Conservation (phyloP, 1,139 yeast genomes). For the Pichia sp. region DNA sequence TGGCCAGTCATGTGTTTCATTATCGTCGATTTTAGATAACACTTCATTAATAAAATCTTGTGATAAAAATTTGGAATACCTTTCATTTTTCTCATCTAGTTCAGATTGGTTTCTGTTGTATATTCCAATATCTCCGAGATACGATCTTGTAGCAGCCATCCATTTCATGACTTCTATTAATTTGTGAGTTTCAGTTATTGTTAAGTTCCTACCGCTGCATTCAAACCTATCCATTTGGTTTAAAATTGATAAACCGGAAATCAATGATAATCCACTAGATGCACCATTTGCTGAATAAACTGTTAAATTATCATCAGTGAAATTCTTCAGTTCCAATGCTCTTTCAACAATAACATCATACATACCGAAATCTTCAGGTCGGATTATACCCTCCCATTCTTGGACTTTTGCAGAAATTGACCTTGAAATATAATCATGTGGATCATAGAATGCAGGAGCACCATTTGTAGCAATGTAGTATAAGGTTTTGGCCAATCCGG, state of each 20-base stretch:
- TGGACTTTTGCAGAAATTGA: conserved; percentile 33
- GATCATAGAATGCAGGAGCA: conserved; percentile 74
- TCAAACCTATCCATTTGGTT: conserved; percentile 26
- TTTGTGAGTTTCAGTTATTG: conserved; percentile 51
- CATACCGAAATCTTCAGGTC: conserved; percentile 52
- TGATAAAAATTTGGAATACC: conserved; percentile 32
- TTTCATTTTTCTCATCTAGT: conserved; percentile 18
- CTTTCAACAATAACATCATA: conserved; percentile 51
- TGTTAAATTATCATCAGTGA: conserved; percentile 38
- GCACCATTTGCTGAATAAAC: conserved; percentile 71
- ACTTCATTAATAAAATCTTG: conserved; percentile 53
- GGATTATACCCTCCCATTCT: conserved; percentile 37
- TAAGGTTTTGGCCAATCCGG: conserved; percentile 59
- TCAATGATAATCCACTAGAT: conserved; percentile 75
- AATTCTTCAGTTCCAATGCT: conserved; percentile 45
- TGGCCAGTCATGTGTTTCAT: conserved; percentile 56
- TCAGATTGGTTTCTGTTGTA: conserved; percentile 27
- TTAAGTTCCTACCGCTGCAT: conserved; percentile 34
- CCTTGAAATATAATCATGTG: conserved; percentile 44
- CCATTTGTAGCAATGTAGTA: conserved; percentile 68
- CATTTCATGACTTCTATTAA: conserved; percentile 86
- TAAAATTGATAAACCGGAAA: conserved; percentile 63
- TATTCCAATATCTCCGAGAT: conserved; percentile 61
- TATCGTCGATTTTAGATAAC: conserved; percentile 41
- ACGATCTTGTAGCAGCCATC: conserved; percentile 79